Conservation (phyloP, 2,329 filamentous ascomycete genomes). For the Zelopaecilomyces penicillatus region DNA sequence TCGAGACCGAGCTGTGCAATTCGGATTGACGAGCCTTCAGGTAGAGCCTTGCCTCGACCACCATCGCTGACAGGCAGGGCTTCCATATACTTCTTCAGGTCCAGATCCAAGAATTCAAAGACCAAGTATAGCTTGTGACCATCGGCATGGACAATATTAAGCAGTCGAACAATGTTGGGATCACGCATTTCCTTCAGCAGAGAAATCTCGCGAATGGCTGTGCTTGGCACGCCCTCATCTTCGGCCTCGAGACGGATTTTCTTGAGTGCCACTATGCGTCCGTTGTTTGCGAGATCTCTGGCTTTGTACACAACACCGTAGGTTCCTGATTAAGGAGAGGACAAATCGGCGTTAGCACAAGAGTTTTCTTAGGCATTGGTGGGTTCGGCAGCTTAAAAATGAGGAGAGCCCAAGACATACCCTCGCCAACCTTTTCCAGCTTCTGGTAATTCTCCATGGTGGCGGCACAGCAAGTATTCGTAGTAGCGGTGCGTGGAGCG, state of each 20-base stretch:
- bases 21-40: conserved; percentile 61
- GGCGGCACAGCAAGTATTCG: neutral
- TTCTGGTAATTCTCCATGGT: conserved; percentile 94
- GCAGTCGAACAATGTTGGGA: conserved; percentile 76
- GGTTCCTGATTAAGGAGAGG: conserved; percentile 51
- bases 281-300: conserved; percentile 70
- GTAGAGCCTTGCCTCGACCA: conserved; percentile 75
- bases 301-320: conserved; percentile 96
- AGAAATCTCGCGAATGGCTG: conserved; percentile 89
- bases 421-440: conserved; percentile 93
- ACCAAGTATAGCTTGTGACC: conserved; percentile 93
- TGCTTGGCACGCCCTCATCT: conserved; percentile 87
- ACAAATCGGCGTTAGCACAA: conserved; percentile 2
- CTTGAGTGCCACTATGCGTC: conserved; percentile 85
- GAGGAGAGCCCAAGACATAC: conserved; percentile 38
- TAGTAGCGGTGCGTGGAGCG: no score
- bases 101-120: conserved; percentile 83
- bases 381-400: no score
- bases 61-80: conserved; percentile 75
- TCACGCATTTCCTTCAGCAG: conserved; percentile 92
- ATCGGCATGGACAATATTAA: conserved; percentile 92
- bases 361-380: neutral
- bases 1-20: conserved; percentile 64
- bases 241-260: conserved; percentile 94
- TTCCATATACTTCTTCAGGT: conserved; percentile 96